A percentile compares a stretch with the other conserved stretches of the same genome.
phyloP scores from a whole-genome alignment of 2,329 filamentous ascomycete species.

The Penicillium sp. region DNA sequence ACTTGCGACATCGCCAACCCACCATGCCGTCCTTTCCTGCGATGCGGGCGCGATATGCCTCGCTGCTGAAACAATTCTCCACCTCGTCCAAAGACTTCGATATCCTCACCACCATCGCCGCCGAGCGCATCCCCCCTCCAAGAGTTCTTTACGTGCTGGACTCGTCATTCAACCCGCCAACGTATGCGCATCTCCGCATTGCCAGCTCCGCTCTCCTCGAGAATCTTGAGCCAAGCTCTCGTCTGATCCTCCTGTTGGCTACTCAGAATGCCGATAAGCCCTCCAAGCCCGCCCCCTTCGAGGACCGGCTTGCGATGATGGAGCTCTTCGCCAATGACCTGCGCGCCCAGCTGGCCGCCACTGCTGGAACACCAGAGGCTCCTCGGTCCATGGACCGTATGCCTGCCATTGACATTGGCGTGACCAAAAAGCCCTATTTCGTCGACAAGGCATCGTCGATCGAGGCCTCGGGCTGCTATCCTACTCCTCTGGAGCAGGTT shows the following conservation, averaged over 20 bases:
- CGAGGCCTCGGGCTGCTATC: slow-evolving; percentile 38
- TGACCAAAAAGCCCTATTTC: slow-evolving; percentile 51
- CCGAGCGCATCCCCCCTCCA: slow-evolving; percentile 16
- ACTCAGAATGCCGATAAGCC: slow-evolving; percentile 66
- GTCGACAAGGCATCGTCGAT: slow-evolving; percentile 49
- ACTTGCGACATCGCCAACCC: too few relatives aligned
- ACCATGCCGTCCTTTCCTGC: slow-evolving; percentile 26
- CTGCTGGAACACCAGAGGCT: slow-evolving; percentile 9
- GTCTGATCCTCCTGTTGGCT: slow-evolving; percentile 59
- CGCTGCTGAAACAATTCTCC: slow-evolving; percentile 45
- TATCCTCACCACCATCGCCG: slow-evolving; percentile 15
- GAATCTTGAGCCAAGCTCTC: slow-evolving; percentile 27
- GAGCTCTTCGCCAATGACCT: slow-evolving; percentile 46
- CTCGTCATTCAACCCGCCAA: slow-evolving; percentile 65
- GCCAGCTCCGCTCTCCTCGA: slow-evolving; percentile 53
- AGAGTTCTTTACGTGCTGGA: slow-evolving; percentile 61
- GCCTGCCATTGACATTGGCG: slow-evolving; percentile 46
- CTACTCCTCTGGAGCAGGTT: slow-evolving; percentile 41
- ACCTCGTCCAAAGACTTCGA: slow-evolving; percentile 39
- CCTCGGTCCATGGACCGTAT: slow-evolving; percentile 10
- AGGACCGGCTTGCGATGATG: slow-evolving; percentile 52
- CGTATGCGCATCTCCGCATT: slow-evolving; percentile 57
- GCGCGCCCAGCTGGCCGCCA: slow-evolving; percentile 27
- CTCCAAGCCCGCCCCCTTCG: slow-evolving; percentile 48
- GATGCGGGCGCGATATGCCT: slow-evolving; percentile 40